Conservation (phyloP, 768 basidiomycete genomes). For the Rubroboletus satanas region DNA sequence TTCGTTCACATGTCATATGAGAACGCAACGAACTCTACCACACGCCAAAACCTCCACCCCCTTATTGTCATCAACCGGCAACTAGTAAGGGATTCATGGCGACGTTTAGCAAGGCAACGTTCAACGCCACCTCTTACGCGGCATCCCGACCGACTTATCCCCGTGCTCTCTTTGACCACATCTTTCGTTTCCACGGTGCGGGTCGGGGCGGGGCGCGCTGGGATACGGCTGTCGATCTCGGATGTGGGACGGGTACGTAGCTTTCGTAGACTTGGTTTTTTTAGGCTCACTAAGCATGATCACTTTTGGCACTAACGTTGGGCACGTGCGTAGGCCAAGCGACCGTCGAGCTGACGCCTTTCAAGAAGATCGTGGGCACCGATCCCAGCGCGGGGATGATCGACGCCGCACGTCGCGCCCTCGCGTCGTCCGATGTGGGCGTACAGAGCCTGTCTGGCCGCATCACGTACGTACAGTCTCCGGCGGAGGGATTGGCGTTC, state of each 20-base stretch:
- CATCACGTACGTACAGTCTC: slow-evolving; percentile 37
- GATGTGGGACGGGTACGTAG: slow-evolving; percentile 75
- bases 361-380: slow-evolving; percentile 59
- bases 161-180: slow-evolving; percentile 53
- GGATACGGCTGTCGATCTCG: slow-evolving; percentile 67
- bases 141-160: slow-evolving; percentile 74
- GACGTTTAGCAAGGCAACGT: slow-evolving; percentile 68
- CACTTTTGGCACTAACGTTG: neutral
- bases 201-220: slow-evolving; percentile 30
- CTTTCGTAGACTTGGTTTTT: neutral
- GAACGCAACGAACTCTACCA: neutral
- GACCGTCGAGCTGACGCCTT: slow-evolving; percentile 53
- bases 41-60: neutral
- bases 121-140: slow-evolving; percentile 66
- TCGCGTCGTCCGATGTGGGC: slow-evolving; percentile 12
- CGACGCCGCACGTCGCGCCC: slow-evolving; percentile 39
- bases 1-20: neutral
- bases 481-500: slow-evolving; percentile 54
- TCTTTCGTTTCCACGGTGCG: slow-evolving; percentile 55
- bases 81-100: slow-evolving; percentile 40
- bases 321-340: slow-evolving; percentile 42
- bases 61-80: too few species aligned
- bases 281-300: neutral
- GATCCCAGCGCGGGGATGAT: slow-evolving; percentile 79
- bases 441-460: neutral